A percentile compares a stretch with the other conserved stretches of the same genome.
Evolutionary conservation across 2,329 filamentous ascomycete species (phyloP).

Genomic region (Coniochaeta hoffmannii): DNA sequence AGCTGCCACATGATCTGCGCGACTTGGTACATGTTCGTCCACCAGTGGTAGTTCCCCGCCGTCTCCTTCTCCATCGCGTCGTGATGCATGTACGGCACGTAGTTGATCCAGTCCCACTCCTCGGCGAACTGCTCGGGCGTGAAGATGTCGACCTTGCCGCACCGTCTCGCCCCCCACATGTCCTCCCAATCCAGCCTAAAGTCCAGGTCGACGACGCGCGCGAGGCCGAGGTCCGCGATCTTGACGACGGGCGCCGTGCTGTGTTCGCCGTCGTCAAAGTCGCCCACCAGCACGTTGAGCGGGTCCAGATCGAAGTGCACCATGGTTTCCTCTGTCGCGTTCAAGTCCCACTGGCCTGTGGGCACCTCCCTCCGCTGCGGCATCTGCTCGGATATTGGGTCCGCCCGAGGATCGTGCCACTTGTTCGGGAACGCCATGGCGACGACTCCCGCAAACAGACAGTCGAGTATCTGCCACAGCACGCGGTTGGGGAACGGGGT

Average conservation of each 20-base stretch:
- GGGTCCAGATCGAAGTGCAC: conserved; percentile 10
- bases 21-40: conserved; percentile 1
- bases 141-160: conserved; percentile 5
- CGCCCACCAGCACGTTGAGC: conserved; percentile 8
- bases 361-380: background rate
- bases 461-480: conserved; percentile 9
- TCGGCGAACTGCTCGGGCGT: conserved; percentile 5
- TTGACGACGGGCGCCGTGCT: conserved; percentile 7
- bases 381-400: background rate
- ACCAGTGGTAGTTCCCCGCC: conserved; percentile 3
- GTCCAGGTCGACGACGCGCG: background rate
- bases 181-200: background rate
- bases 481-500: conserved; percentile 1
- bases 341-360: background rate
- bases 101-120: background rate
- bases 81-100: background rate
- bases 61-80: background rate
- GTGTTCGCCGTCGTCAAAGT: conserved; percentile 7
- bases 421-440: conserved; percentile 6
- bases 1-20: conserved; percentile 3
- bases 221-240: conserved; percentile 3
- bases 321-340: conserved; percentile 2
- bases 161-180: background rate
- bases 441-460: conserved; percentile 4
- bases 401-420: background rate